Base-by-base conservation (phyloP, 1,284 basidiomycete species). In the Thecaphora thlaspeos region DNA sequence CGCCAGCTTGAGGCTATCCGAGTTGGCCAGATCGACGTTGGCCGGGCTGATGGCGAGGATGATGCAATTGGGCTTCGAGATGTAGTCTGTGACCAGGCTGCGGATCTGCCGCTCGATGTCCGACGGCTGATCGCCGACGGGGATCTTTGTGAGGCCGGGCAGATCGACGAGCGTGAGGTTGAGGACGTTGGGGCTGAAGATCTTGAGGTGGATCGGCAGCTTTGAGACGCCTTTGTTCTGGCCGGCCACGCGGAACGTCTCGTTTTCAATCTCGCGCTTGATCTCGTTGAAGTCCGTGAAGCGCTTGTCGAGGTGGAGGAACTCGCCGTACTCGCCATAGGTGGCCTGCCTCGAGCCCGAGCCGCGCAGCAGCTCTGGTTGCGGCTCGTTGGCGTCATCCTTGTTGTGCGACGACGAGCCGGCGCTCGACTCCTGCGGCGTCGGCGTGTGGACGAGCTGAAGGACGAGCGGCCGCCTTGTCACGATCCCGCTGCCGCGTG, bases 181-280 rank as follows among this genome's bases (percentile, higher is more conserved):
- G 70, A 97, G 82, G 17, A 98, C 94, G 74, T 92, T 86, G 22
- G 93, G 91, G 65, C 91, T 93, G 80, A 90, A 94, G 81, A 97
- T 94, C 77, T 91, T 86, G 63, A 97, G 82, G 62, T 90, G 88
- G 76, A 96, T 97, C 5, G 94, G 93, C 50, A 96, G 80, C 79
- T 93, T 93, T 81, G 90, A 93, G 58, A 98, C 88, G 48, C 95
- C 94, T 81, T 97, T 99, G 81, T 98, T 98, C 82, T 97, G 93
- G 0, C 94, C 94, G 0, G 95, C 94, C 24, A 99, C 94, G 41
- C 94, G 83, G 79, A 89, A 93, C 2, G 95, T 98, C 82, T 99
- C 95, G 77, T 91, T 89, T 80, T 98, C 94, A 64, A 99, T 98
- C 81, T 99, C 95, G 66, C 88, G 88, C 36, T 92, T 84, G 67